Base-by-base conservation (phyloP, 371 early-diverging fungal species). In the Syncephalastrum sp. region DNA sequence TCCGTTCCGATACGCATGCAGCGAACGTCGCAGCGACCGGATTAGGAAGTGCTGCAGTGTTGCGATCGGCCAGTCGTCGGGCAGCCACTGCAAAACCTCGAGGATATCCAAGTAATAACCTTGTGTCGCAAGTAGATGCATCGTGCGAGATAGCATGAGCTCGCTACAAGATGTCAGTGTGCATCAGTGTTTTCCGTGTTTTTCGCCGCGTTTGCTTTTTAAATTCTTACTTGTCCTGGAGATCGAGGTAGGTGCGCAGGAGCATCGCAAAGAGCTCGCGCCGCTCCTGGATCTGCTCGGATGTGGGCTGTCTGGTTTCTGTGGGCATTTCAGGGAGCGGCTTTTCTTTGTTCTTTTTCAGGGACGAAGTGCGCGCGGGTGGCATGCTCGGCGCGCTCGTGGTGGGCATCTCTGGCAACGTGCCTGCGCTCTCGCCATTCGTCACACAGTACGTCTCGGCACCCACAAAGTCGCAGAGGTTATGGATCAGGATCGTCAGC, bases 361-460 rank as follows among this genome's bases (percentile, higher is more conserved):
- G 49, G 3, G 76, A 68, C 1, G 70, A 65, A n/a, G 63, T 52
- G 42, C 67, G 46, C 23, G 64, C 57, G 16, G 64, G 57, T 7
- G 60, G 51, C 27, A 55, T 42, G 14, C 25, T 42, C 38, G 59
- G 59, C 10, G 42, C 48, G 12, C 56, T 17, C 50, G 43, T 33
- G 38, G 48, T 58, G 47, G 14, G 43, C 49, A 15, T 47, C 5
- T 58, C 64, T 4, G 61, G 66, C 5, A 69, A 59, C 4, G 55
- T 49, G 27, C 75, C 75, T 45, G 64, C 66, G 27, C 75, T 75
- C 52, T 72, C 66, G 0, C 84, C 84, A 57, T 75, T 75, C 12
- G 81, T 82, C 14, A 81, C 73, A 53, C 86, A 86, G 42, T 81
- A 80, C n/a, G 74, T 81, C 55, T 91, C 89, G 10, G 83, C 88